Percentiles rank a stretch among this genome's conserved stretches.
Conservation (phyloP, 1,284 basidiomycete species). For the Trametes hirsuta region DNA sequence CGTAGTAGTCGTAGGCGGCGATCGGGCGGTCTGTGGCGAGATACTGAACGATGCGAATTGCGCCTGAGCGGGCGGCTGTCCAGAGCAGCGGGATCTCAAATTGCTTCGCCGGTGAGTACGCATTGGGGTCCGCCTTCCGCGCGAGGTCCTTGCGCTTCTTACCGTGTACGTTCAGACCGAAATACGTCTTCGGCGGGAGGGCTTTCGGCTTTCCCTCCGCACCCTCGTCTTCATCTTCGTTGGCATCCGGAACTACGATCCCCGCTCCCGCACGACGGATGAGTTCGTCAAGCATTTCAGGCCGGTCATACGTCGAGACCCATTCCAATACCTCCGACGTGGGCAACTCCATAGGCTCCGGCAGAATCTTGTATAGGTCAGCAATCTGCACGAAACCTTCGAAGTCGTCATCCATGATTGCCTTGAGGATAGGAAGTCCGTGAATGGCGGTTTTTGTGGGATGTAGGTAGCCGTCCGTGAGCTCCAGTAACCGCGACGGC, state of each 20-base stretch:
- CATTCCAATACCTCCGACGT: conserved; percentile 21
- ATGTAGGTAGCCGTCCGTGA: conserved; percentile 16
- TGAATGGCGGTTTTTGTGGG: conserved; percentile 11
- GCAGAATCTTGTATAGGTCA: conserved; percentile 44
- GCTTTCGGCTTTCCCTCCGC: conserved; percentile 35
- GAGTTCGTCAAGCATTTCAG: conserved; percentile 54
- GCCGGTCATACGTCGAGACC: conserved; percentile 44
- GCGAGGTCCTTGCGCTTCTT: conserved; percentile 60
- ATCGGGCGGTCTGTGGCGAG: conserved; percentile 40
- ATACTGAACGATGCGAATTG: conserved; percentile 48
- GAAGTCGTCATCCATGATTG: conserved; percentile 49
- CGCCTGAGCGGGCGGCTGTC: conserved; percentile 40
- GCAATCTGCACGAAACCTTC: conserved; percentile 52
- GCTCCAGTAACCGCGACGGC: conserved; percentile 41
- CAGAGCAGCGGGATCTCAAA: conserved; percentile 44
- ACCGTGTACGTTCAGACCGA: conserved; percentile 61
- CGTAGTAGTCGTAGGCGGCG: conserved; percentile 47
- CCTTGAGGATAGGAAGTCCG: conserved; percentile 33
- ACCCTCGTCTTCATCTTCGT: conserved; percentile 25
- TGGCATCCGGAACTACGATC: conserved; percentile 37
- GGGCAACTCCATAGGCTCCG: conserved; percentile 15
- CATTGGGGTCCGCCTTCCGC: conserved; percentile 49
- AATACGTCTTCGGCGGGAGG: conserved; percentile 46
- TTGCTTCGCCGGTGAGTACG: conserved; percentile 18
- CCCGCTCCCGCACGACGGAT: conserved; percentile 55